phyloP scores from a whole-genome alignment of 2,329 filamentous ascomycete species.

The Aureobasidium pullulans region DNA sequence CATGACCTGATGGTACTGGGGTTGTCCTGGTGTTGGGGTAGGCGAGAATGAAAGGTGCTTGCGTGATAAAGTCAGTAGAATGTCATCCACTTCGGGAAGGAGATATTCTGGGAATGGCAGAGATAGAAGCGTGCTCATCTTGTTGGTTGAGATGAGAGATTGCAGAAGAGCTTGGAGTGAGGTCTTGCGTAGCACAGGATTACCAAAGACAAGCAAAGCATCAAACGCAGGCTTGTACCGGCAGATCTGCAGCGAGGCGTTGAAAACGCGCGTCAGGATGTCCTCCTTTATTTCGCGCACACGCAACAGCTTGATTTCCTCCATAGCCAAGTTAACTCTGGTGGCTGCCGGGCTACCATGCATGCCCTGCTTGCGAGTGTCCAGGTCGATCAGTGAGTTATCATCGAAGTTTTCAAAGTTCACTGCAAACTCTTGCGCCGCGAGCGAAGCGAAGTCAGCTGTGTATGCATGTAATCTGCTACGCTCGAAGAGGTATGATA shows the following conservation, averaged over 20 bases:
- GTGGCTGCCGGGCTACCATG: constrained; percentile 23
- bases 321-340: constrained; percentile 23
- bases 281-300: constrained; percentile 49
- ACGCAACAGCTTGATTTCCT: constrained; percentile 28
- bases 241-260: constrained; percentile 67
- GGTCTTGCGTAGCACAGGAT: constrained; percentile 63
- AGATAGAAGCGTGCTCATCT: constrained; percentile 47
- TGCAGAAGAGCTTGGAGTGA: constrained; percentile 61
- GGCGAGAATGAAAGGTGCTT: constrained; percentile 57
- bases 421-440: constrained; percentile 19
- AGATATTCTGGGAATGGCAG: constrained; percentile 70
- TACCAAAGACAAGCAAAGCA: constrained; percentile 64
- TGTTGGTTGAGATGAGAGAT: constrained; percentile 26
- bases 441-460: constrained; percentile 69
- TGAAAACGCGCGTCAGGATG: constrained; percentile 77
- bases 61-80: constrained; percentile 65
- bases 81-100: constrained; percentile 68
- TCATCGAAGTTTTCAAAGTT: constrained; percentile 17
- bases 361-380: constrained; percentile 22
- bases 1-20: constrained; percentile 79
- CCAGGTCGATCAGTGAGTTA: constrained; percentile 20
- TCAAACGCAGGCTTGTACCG: constrained; percentile 79
- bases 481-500: constrained; percentile 74
- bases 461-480: constrained; percentile 71
- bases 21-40: constrained; percentile 26